Conservation (phyloP, 306 rosid species). For the Carpinus viminea region DNA sequence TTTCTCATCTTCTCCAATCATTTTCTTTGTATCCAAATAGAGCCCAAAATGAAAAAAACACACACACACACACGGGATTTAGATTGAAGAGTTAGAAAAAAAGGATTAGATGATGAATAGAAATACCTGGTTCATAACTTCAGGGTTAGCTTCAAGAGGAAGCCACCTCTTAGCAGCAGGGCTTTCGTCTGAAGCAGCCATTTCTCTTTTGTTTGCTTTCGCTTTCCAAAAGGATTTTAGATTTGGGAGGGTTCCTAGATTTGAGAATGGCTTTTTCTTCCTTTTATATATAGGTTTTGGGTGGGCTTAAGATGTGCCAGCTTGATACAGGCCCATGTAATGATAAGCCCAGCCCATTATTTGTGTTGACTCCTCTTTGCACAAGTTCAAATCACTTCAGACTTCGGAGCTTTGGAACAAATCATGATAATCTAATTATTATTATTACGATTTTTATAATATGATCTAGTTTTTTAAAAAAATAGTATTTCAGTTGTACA, state of each 20-base stretch:
- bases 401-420: no score
- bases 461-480: no score
- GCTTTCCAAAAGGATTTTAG: background rate
- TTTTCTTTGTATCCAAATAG: constrained; percentile 7
- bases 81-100: background rate
- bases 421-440: no score
- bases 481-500: no score
- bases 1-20: background rate
- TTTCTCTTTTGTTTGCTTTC: constrained; percentile 9
- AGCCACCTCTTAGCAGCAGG: constrained; percentile 82
- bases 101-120: background rate
- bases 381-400: background rate
- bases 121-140: constrained; percentile 90
- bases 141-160: constrained; percentile 99
- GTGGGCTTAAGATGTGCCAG: background rate
- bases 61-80: no score
- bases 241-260: no score
- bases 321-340: background rate
- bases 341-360: background rate
- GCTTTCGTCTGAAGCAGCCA: constrained; percentile 58
- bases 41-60: background rate
- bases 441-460: no score
- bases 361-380: background rate
- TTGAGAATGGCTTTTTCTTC: background rate
- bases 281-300: constrained; percentile 35